These are phyloP conservation scores for Raphanus sativus DNA, from an alignment of 345 rosid genomes.

Conservation along the genomic window DNA sequence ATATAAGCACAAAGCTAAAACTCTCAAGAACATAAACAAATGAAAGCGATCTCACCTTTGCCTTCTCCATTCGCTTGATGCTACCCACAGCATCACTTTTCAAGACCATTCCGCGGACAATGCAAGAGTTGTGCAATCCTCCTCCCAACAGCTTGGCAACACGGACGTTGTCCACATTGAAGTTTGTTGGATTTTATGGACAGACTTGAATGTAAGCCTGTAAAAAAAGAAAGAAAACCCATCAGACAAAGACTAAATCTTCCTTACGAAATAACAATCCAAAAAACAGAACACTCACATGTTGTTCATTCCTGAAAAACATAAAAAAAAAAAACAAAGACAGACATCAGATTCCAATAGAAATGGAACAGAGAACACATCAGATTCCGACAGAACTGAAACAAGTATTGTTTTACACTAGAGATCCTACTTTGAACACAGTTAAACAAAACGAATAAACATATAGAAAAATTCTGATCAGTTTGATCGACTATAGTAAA, in stretches of 20 bases:
- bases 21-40: neutral
- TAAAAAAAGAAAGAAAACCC: neutral
- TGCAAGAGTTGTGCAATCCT: slow-evolving; percentile 72
- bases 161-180: slow-evolving; percentile 90
- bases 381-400: too few relatives aligned
- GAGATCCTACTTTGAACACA: too few relatives aligned
- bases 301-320: too few relatives aligned
- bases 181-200: slow-evolving; percentile 91
- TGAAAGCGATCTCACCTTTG: slow-evolving; percentile 57
- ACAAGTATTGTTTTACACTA: too few relatives aligned
- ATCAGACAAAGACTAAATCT: neutral
- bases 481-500: neutral
- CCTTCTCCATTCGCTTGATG: slow-evolving; percentile 74
- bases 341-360: too few relatives aligned
- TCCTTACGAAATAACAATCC: too few relatives aligned
- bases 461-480: neutral
- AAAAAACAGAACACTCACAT: too few relatives aligned
- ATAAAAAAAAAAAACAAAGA: too few relatives aligned
- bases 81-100: slow-evolving; percentile 85
- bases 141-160: slow-evolving; percentile 94
- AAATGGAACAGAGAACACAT: too few relatives aligned
- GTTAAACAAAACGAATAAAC: too few relatives aligned
- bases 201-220: slow-evolving; percentile 98
- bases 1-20: too few relatives aligned
- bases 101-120: slow-evolving; percentile 90